Base-by-base conservation (phyloP, 441 rosid genomes). In the Hypseocharis bilobata region DNA sequence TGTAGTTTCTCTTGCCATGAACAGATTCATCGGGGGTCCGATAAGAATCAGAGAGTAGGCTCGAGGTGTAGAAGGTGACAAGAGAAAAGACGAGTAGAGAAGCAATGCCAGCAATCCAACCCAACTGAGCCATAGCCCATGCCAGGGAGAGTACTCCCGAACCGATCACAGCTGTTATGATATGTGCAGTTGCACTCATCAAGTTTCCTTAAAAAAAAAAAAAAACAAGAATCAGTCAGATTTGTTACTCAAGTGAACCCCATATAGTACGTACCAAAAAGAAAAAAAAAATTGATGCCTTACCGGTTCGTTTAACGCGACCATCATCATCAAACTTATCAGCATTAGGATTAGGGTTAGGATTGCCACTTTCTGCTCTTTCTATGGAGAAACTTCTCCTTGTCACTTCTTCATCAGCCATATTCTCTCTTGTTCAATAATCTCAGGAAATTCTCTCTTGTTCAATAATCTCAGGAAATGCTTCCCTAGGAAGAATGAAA, bases 111-210 rank as follows among this genome's bases (percentile, higher is more conserved):
- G 72, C 74, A 59, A 79, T 59, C 83, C 83, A 80, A 4, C 83
- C 83, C 58, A 80, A 27, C 34, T 76, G 77, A 55, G 80, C 73
- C 3, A 69, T 66, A 16, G 77, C 77, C 83, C 83, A 80, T 34
- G 83, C 72, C 11, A 80, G 70, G 3, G 83, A 80, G 3, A 76
- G 38, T 7, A 80, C 78, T 45, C 80, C 83, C 22, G 80, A 76
- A 0, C 83, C 83, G 13, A 74, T 80, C 7, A 77, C 83, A 8
- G 83, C 75, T 25, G 83, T 80, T 47, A 76, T 76, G 45, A 80
- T 76, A 28, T 74, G 80, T 1, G 80, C 80, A 61, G 75, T 69
- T 10, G 80, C 83, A 5, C 71, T 69, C 73, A 71, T 0, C 70
- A 56, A 36, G 1, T 68, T 73, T 32, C 83, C 83, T 79, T n/a